Evolutionary conservation across 2,329 filamentous ascomycete species (phyloP), one percentile per base, ranked within the genome.

Genomic region (Cyphellophora attinorum): DNA sequence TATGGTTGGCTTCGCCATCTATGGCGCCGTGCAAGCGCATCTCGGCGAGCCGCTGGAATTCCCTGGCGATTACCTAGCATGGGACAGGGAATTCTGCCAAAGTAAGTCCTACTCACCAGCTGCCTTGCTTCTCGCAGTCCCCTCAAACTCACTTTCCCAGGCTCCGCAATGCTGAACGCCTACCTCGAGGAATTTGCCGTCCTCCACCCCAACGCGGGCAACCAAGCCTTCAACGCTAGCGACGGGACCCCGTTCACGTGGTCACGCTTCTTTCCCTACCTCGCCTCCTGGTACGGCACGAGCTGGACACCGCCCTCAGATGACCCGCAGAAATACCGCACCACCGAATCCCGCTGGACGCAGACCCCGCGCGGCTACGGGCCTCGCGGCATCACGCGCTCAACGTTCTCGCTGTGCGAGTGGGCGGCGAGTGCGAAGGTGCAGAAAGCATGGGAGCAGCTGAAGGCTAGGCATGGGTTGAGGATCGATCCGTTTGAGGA

Each of bases 131-230:
- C n/a, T n/a, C n/a, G n/a, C n/a, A n/a, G n/a, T n/a, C n/a, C n/a
- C n/a, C n/a, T n/a, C n/a, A n/a, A n/a, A n/a, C n/a, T n/a, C n/a
- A n/a, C n/a, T n/a, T n/a, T n/a, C n/a, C n/a, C 63, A 38, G 61
- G 55, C 29, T 61, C 55, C 1, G 65, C 63, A 3, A 53, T 56
- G 47, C 48, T 72, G 42, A 72, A 67, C 33, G 62, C 56, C 0
- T 65, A 67, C 37, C 55, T 72, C 21, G 54, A 54, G 12, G 66
- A 69, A 46, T 74, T 66, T 65, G 60, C 60, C 0, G 64, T 63
- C 0, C 46, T 72, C n/a, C 59, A 51, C 1, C 53, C 56, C 0
- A 44, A 45, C 2, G 56, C 61, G 2, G 49, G 41, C 25, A 60
- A 68, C 37, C 48, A 72, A 46, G 61, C 56, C 11, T 70, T 72